Evolutionary conservation across 805 yeast species (phyloP).

Genomic region (Hanseniaspora thailandica): DNA sequence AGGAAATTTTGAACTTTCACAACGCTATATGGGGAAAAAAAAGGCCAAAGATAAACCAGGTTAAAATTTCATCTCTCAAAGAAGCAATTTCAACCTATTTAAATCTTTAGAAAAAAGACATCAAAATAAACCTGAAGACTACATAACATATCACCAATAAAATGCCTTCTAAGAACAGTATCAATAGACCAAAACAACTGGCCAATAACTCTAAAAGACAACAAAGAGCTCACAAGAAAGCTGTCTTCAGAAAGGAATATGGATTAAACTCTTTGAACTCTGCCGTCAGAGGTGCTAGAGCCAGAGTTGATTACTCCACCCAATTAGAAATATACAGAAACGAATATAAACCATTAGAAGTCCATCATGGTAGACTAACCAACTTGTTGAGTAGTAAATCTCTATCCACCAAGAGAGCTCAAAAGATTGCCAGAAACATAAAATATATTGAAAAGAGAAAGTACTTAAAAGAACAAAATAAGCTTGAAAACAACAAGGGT

Average conservation of each 20-base stretch:
- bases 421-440: constrained; percentile 68
- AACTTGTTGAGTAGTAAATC: constrained; percentile 41
- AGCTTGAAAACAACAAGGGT: constrained; percentile 20
- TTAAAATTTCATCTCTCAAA: neutral
- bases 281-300: constrained; percentile 22
- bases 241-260: constrained; percentile 40
- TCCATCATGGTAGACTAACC: constrained; percentile 17
- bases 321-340: constrained; percentile 34
- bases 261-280: constrained; percentile 35
- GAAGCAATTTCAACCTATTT: too few relatives aligned
- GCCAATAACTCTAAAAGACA: constrained; percentile 41
- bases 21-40: too few relatives aligned
- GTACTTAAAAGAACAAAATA: constrained; percentile 32
- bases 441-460: constrained; percentile 55
- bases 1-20: neutral
- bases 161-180: constrained; percentile 75
- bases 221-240: constrained; percentile 39
- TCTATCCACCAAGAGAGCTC: constrained; percentile 63
- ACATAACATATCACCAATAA: neutral
- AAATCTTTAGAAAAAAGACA: neutral
- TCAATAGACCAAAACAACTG: constrained; percentile 66
- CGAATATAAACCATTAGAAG: constrained; percentile 19
- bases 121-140: neutral
- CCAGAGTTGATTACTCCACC: constrained; percentile 24
- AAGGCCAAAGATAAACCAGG: neutral